Percentiles rank a stretch among this genome's conserved stretches.
phyloP scores from a whole-genome alignment of 2,329 filamentous ascomycete species.

The Aspergillus latus region DNA sequence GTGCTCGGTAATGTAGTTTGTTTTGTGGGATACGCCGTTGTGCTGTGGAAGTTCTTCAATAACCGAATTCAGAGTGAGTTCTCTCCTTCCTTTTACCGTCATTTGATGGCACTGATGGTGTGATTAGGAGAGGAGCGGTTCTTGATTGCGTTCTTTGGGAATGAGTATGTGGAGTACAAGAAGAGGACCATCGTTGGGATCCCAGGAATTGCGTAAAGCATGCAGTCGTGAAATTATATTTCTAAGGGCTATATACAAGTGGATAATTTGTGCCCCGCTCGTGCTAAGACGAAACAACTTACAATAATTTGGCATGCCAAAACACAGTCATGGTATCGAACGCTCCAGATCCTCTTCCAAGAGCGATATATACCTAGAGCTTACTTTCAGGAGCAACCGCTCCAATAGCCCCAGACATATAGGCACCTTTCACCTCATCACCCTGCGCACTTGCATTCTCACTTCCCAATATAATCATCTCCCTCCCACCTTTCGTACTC shows the following conservation, averaged over 20 bases:
- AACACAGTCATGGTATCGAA: slow-evolving; percentile 16
- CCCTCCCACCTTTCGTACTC: slow-evolving; percentile 64
- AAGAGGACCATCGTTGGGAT: slow-evolving; percentile 73
- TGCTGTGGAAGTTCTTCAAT: slow-evolving; percentile 85
- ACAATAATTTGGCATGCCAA: not conserved
- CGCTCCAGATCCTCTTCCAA: not conserved
- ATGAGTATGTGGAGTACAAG: slow-evolving; percentile 75
- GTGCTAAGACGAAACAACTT: not conserved
- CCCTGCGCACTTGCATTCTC: slow-evolving; percentile 15
- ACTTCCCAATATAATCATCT: slow-evolving; percentile 53
- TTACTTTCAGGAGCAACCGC: slow-evolving; percentile 46
- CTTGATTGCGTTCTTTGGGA: slow-evolving; percentile 77
- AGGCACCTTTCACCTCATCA: slow-evolving; percentile 31
- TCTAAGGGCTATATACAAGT: not conserved
- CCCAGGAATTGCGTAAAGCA: slow-evolving; percentile 64
- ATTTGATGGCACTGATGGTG: slow-evolving; percentile 13
- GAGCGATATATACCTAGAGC: slow-evolving; percentile 34
- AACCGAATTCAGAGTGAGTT: slow-evolving; percentile 64
- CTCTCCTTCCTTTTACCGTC: not conserved
- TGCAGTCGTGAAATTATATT: not conserved
- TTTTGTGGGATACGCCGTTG: slow-evolving; percentile 68
- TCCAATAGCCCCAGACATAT: slow-evolving; percentile 58
- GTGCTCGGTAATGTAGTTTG: slow-evolving; percentile 83
- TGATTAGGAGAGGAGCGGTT: slow-evolving; percentile 70
- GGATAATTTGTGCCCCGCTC: not conserved